Percentiles rank a stretch among this genome's conserved stretches.
These are phyloP conservation scores for Chaetomium olivaceum DNA, from an alignment of 2,329 filamentous ascomycete genomes.

Conservation along the genomic window DNA sequence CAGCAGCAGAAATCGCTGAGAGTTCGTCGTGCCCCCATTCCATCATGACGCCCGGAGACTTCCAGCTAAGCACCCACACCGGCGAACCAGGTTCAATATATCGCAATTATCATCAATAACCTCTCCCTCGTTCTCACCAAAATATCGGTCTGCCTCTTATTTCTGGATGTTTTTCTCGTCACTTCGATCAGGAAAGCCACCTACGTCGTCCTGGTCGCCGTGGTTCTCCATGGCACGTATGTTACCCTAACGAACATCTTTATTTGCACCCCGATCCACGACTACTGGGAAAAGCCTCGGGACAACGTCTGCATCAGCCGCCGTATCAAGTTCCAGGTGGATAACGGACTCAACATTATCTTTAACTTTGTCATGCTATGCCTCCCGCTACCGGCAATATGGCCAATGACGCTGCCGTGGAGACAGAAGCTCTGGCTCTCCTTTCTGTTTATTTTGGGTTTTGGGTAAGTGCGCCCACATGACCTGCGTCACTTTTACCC, in stretches of 20 bases:
- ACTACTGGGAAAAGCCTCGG: constrained; percentile 14
- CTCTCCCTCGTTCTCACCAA: constrained; percentile 20
- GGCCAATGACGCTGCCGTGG: constrained; percentile 18
- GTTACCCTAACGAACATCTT: constrained; percentile 13
- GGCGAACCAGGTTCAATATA: constrained; percentile 9
- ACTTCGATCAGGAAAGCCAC: constrained; percentile 14
- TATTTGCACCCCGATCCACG: constrained; percentile 14
- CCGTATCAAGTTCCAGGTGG: constrained; percentile 9
- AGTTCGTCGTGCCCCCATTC: background rate
- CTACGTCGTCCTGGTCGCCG: constrained; percentile 10
- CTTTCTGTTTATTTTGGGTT: constrained; percentile 21
- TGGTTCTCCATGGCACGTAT: constrained; percentile 10
- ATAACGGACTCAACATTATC: constrained; percentile 14
- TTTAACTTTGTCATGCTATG: constrained; percentile 21
- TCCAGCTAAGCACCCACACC: background rate
- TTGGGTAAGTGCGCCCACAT: constrained; percentile 17
- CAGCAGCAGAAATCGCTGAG: constrained; percentile 3
- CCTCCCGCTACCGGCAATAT: constrained; percentile 22
- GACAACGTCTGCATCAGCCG: constrained; percentile 4
- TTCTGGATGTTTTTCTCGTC: constrained; percentile 25
- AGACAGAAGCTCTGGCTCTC: constrained; percentile 25
- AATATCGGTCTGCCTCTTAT: constrained; percentile 22
- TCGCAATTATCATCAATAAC: constrained; percentile 11
- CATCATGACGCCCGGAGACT: background rate
- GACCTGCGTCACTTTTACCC: background rate